Evolutionary conservation across 2,329 filamentous ascomycete genomes (phyloP).

Genomic region (Talaromyces verruculosus): DNA sequence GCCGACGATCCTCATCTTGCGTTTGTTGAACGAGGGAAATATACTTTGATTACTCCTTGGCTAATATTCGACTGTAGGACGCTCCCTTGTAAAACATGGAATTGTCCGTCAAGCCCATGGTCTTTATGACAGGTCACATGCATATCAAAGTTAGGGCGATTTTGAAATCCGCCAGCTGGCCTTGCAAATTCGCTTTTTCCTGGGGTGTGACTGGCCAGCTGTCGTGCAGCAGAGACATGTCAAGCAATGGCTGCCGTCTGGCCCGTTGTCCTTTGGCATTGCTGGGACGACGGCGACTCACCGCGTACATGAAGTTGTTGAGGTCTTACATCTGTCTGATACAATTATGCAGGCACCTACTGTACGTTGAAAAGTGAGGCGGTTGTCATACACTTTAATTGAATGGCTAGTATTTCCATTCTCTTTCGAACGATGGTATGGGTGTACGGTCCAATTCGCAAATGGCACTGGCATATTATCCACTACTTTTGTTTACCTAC

Average conservation of each 20-base stretch:
- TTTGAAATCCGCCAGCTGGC: slow-evolving; percentile 6
- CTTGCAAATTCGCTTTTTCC: neutral
- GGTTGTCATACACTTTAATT: neutral
- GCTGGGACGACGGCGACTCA: neutral
- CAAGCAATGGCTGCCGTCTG: slow-evolving; percentile 1
- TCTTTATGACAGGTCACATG: slow-evolving; percentile 13
- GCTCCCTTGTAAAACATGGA: neutral
- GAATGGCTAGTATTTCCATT: neutral
- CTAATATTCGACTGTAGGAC: neutral
- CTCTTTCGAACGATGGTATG: neutral
- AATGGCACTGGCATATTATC: neutral
- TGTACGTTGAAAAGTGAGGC: slow-evolving; percentile 14
- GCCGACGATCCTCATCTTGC: neutral
- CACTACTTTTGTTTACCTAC: neutral
- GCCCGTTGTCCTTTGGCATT: neutral
- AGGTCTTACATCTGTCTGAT: neutral
- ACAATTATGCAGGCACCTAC: slow-evolving; percentile 1
- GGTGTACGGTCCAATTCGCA: neutral
- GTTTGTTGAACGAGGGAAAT: neutral
- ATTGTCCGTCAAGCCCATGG: neutral
- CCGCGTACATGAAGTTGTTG: neutral
- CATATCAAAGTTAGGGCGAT: neutral
- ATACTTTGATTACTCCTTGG: neutral
- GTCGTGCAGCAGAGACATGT: neutral
- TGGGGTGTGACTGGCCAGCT: slow-evolving; percentile 1